Percentiles rank a stretch among this genome's conserved stretches.
These are phyloP conservation scores for Paralagenidium karlingii DNA, from an alignment of 352 stramenopile species.

Conservation along the genomic window DNA sequence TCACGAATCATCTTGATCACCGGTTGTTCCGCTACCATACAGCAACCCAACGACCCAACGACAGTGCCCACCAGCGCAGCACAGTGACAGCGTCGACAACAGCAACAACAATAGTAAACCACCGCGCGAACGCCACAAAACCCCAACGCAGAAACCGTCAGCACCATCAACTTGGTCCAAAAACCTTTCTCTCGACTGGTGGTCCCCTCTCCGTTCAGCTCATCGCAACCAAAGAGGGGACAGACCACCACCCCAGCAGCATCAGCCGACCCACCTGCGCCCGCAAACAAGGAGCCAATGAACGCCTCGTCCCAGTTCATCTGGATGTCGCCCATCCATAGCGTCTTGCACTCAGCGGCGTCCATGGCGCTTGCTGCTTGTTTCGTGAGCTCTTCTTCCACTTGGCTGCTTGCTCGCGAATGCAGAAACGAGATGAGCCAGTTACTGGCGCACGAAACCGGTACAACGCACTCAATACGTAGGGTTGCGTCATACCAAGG, in stretches of 20 bases:
- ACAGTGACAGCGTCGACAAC: too few species aligned
- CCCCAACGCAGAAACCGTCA: too few species aligned
- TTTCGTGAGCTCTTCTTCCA: constrained; percentile 10
- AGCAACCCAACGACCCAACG: neutral
- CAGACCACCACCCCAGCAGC: neutral
- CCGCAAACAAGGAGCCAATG: constrained; percentile 72
- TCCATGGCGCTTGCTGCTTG: constrained; percentile 4
- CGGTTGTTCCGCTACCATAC: constrained; percentile 49
- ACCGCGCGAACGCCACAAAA: neutral
- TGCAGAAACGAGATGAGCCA: constrained; percentile 5
- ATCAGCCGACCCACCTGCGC: constrained; percentile 19
- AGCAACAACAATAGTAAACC: neutral
- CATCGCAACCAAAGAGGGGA: neutral
- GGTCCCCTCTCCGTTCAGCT: neutral
- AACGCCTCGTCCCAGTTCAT: constrained; percentile 85
- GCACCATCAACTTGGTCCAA: too few species aligned
- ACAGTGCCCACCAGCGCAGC: too few species aligned
- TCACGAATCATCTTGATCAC: constrained; percentile 87
- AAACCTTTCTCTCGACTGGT: too few species aligned
- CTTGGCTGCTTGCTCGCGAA: constrained; percentile 8
- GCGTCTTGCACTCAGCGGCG: constrained; percentile 59
- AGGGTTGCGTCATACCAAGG: too few species aligned
- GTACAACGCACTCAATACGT: too few species aligned
- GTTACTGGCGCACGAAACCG: constrained; percentile 9
- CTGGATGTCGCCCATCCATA: constrained; percentile 87